Evolutionary conservation across 2,329 filamentous ascomycete species (phyloP).

Genomic region (Dactylellina sp.): DNA sequence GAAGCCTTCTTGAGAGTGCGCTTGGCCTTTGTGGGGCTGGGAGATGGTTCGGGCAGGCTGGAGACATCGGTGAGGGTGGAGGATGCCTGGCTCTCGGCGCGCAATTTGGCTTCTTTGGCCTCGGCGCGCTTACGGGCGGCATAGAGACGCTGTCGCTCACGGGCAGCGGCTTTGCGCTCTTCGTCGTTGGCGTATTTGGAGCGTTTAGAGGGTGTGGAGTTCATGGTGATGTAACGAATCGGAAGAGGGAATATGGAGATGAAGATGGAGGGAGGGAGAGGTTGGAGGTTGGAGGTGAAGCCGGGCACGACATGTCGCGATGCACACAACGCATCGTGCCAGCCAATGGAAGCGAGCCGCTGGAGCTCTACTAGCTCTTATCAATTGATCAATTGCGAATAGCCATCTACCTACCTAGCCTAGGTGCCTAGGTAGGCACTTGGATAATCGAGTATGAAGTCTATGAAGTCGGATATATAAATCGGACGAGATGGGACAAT

Average conservation of each 20-base stretch:
- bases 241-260: background rate
- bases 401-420: too few relatives aligned
- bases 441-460: too few relatives aligned
- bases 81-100: slow-evolving; percentile 15
- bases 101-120: slow-evolving; percentile 48
- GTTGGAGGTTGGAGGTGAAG: background rate
- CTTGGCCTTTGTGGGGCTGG: slow-evolving; percentile 25
- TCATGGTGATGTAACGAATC: slow-evolving; percentile 25
- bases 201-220: slow-evolving; percentile 39
- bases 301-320: background rate
- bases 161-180: slow-evolving; percentile 52
- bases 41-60: background rate
- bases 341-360: background rate
- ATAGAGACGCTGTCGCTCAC: slow-evolving; percentile 50
- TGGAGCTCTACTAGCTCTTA: too few relatives aligned
- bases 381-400: too few relatives aligned
- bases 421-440: too few relatives aligned
- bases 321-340: too few relatives aligned
- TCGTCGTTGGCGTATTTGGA: slow-evolving; percentile 53
- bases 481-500: too few relatives aligned
- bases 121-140: slow-evolving; percentile 52
- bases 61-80: background rate
- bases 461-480: too few relatives aligned
- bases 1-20: slow-evolving; percentile 20
- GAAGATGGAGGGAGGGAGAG: background rate